Conservation (phyloP, 257 asterid genomes). For the Fraxinus excelsior region DNA sequence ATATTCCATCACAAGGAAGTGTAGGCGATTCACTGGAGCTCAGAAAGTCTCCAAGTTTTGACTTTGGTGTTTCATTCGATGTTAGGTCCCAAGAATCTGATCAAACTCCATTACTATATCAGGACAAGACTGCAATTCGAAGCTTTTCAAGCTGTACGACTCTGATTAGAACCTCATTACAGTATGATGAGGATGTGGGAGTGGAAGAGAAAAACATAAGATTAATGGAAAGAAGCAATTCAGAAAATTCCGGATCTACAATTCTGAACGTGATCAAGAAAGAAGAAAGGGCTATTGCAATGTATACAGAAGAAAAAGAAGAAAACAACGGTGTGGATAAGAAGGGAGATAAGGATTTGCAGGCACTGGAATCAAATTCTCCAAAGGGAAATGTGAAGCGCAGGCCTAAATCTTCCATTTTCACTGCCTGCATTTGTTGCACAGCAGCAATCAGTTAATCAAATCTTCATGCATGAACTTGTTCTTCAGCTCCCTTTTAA, state of each 20-base stretch:
- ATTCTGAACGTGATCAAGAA: conserved; percentile 26
- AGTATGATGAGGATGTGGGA: conserved; percentile 31
- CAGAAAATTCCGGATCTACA: conserved; percentile 39
- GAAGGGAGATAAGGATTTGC: conserved; percentile 22
- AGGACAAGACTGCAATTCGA: conserved; percentile 48
- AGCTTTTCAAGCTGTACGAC: conserved; percentile 51
- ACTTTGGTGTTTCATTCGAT: conserved; percentile 49
- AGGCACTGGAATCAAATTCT: conserved; percentile 32
- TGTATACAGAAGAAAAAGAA: conserved; percentile 16
- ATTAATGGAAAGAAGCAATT: conserved; percentile 61
- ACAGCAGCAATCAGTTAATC: conserved; percentile 45
- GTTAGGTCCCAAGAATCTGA: conserved; percentile 58
- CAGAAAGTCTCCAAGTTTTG: conserved; percentile 67
- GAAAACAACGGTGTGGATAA: conserved; percentile 18
- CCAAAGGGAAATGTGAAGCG: conserved; percentile 36
- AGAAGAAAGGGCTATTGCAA: conserved; percentile 23
- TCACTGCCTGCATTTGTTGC: conserved; percentile 81
- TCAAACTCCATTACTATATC: conserved; percentile 65
- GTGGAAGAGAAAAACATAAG: conserved; percentile 63
- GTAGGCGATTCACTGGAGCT: conserved; percentile 25
- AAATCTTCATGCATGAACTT: background rate
- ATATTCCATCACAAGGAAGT: conserved; percentile 3
- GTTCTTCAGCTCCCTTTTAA: conserved; percentile 7
- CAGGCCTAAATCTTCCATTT: conserved; percentile 60
- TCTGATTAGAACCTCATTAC: conserved; percentile 27